A percentile compares a stretch with the other conserved stretches of the same genome.
Conservation (phyloP, 768 basidiomycete species). For the Suillus alpinus region DNA sequence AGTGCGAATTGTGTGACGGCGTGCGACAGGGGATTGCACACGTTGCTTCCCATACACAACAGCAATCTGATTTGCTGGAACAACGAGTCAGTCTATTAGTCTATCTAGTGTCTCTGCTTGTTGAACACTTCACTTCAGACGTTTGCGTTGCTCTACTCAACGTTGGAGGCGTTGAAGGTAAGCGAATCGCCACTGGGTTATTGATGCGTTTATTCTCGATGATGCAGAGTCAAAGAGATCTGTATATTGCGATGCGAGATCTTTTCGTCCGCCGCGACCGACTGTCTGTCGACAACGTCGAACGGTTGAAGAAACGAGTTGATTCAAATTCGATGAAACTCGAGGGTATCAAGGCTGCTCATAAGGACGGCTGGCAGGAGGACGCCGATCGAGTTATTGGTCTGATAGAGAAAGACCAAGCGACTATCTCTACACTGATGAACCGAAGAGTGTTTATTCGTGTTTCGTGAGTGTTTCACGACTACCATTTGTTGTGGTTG, state of each 20-base stretch:
- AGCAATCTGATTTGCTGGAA: conserved; percentile 73
- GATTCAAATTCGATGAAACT: conserved; percentile 74
- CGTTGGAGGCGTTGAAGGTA: conserved; percentile 78
- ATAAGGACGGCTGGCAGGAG: conserved; percentile 83
- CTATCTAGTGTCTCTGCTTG: background rate
- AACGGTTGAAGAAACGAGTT: conserved; percentile 82
- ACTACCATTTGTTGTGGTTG: background rate
- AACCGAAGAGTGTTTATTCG: conserved; percentile 84
- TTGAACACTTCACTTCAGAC: conserved; percentile 42
- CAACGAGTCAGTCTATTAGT: conserved; percentile 51
- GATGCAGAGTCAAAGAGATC: conserved; percentile 69
- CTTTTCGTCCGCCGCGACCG: conserved; percentile 85
- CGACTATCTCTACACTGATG: conserved; percentile 69
- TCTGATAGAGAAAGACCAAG: conserved; percentile 83
- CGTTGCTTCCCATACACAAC: conserved; percentile 66
- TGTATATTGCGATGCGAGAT: conserved; percentile 85
- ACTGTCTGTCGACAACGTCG: conserved; percentile 86
- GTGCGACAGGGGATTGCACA: conserved; percentile 68
- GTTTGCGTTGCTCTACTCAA: conserved; percentile 58
- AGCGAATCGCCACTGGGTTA: conserved; percentile 11
- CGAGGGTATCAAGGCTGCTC: conserved; percentile 63
- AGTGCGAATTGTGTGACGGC: conserved; percentile 77
- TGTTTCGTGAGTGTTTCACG: conserved; percentile 57
- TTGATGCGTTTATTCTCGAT: conserved; percentile 8
- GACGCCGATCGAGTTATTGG: conserved; percentile 76